phyloP scores from a whole-genome alignment of 257 asterid species.

The Parsonsia alboflavescens region DNA sequence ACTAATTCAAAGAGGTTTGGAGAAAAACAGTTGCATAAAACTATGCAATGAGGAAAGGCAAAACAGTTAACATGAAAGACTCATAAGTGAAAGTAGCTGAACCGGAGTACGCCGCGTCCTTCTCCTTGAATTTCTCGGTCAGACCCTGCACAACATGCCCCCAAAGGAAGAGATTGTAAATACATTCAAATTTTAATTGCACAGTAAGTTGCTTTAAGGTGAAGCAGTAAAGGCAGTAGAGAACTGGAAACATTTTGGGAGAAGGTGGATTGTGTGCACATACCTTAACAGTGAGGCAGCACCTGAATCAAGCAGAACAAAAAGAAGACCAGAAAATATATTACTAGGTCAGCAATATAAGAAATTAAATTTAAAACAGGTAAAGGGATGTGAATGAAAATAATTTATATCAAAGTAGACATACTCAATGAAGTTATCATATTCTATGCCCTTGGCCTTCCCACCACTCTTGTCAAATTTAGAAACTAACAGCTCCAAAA shows the following conservation, averaged over 20 bases:
- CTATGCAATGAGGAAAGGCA: constrained; percentile 85
- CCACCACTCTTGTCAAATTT: constrained; percentile 93
- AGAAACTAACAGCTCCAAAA: constrained; percentile 76
- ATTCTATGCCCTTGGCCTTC: constrained; percentile 71
- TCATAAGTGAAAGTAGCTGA: constrained; percentile 79
- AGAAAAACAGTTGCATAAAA: background rate
- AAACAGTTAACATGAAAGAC: constrained; percentile 74
- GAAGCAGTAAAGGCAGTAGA: background rate
- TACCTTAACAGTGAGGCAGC: constrained; percentile 98
- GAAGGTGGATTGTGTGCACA: background rate
- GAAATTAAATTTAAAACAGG: too few species aligned
- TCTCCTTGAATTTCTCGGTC: constrained; percentile 95
- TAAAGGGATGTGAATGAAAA: background rate
- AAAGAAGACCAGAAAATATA: background rate
- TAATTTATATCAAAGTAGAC: constrained; percentile 9
- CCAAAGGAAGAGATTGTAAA: background rate
- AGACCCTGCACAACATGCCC: constrained; percentile 54
- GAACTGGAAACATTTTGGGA: background rate
- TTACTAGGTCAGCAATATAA: constrained; percentile 12
- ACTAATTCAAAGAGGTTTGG: background rate
- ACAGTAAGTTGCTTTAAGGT: background rate
- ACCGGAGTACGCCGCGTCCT: constrained; percentile 65
- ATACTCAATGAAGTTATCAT: constrained; percentile 94
- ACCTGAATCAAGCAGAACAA: constrained; percentile 45
- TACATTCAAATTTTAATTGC: background rate